phyloP scores from a whole-genome alignment of 2,329 filamentous ascomycete species.

The Neonectria neomacrospora region DNA sequence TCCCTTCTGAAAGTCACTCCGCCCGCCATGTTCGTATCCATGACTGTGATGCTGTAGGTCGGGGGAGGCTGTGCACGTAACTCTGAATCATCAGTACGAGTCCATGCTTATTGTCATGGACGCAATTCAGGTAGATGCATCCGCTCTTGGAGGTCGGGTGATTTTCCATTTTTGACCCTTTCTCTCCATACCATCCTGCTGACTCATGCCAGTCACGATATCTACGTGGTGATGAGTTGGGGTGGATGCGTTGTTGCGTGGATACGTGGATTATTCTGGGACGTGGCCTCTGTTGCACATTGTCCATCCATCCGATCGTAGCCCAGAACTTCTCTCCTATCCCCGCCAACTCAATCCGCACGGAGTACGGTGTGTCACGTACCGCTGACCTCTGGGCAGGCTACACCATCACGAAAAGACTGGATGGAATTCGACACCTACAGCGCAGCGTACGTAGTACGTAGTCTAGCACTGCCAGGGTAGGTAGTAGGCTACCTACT shows the following conservation, averaged over 20 bases:
- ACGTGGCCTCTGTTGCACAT: constrained; percentile 4
- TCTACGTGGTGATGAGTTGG: neutral
- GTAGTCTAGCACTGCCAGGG: constrained; percentile 3
- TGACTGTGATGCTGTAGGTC: constrained; percentile 9
- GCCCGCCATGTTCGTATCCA: constrained; percentile 24
- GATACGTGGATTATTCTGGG: constrained; percentile 16
- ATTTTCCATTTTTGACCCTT: neutral
- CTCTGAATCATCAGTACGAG: constrained; percentile 2
- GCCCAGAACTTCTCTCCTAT: constrained; percentile 8
- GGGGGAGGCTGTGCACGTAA: constrained; percentile 14
- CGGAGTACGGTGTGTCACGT: constrained; percentile 8
- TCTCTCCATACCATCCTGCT: neutral
- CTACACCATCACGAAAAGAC: neutral
- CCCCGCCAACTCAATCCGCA: constrained; percentile 10
- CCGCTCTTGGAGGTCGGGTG: neutral
- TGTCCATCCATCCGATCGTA: neutral
- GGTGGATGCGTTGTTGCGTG: constrained; percentile 2
- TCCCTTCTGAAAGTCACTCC: constrained; percentile 5
- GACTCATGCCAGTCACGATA: constrained; percentile 19
- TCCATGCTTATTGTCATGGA: neutral
- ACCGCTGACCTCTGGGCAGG: neutral
- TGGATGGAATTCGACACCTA: constrained; percentile 1
- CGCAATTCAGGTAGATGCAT: neutral
- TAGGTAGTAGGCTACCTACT: neutral
- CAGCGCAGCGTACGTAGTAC: constrained; percentile 1